Evolutionary conservation across 805 yeast genomes (phyloP), one percentile per base, ranked within the genome.

Genomic region (Candida pseudoglaebosa): DNA sequence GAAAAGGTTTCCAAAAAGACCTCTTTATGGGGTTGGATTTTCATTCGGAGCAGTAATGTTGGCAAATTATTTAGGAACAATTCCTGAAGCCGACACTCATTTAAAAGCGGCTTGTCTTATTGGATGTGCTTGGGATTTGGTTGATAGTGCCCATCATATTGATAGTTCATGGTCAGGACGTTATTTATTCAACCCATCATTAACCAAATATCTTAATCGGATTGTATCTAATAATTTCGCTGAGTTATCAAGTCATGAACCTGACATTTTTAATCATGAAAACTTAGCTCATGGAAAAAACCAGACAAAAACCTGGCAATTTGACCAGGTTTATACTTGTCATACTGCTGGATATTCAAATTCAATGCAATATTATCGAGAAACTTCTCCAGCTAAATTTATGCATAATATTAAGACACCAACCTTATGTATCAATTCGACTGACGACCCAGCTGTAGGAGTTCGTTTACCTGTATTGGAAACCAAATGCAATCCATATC

Each of bases 91-190:
- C 13, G 46, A 43, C 28, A 64, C 65, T 22, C 30, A 57, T 5
- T 49, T 66, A 29, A 50, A 57, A 38, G 78, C 82, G 18, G 89
- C 85, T 1, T 67, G 74, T 29, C 38, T 57, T 14, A 67, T 79
- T 4, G 70, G 85, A 5, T 80, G 83, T 28, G 91, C 95, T 1
- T 86, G 93, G 91, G 91, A 86, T 51, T 59, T 86, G 56, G 56
- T 59, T 13, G 69, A 70, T 32, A 71, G 83, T 18, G 64, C 76
- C 9, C 48, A 59, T 38, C 62, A 59, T 20, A 51, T 87, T 32
- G 64, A 67, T 29, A 33, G 24, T 17, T 56, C 66, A 19, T 61
- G 58, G 55, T 46, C 66, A 19, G 73, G 71, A 2, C 33, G 32
- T 6, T 64, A 57, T 45, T 43, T 67, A 38, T 55, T 67, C 40